Evolutionary conservation across 805 yeast genomes (phyloP).

Genomic region (Ogataea methanolica): DNA sequence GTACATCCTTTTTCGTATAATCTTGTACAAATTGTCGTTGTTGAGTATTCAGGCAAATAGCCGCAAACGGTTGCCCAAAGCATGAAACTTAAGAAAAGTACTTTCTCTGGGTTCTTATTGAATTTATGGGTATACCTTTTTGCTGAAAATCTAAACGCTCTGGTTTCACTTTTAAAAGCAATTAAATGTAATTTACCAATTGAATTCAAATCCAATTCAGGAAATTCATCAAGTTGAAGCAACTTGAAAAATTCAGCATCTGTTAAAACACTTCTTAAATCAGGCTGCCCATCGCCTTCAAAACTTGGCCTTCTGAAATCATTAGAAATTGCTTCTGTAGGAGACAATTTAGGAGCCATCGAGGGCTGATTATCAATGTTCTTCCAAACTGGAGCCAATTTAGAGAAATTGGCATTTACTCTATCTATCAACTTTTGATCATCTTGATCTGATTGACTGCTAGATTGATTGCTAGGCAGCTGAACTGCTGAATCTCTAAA

Average conservation of each 20-base stretch:
- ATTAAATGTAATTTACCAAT: constrained; percentile 15
- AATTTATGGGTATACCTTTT: constrained; percentile 19
- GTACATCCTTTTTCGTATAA: constrained; percentile 16
- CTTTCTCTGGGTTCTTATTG: constrained; percentile 12
- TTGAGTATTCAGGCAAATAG: constrained; percentile 12
- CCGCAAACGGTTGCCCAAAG: constrained; percentile 16
- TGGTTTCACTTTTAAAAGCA: constrained; percentile 9
- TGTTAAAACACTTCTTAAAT: constrained; percentile 1
- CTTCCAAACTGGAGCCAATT: too few species aligned
- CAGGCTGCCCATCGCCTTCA: too few species aligned
- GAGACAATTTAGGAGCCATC: too few species aligned
- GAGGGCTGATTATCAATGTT: too few species aligned
- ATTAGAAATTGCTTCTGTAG: too few species aligned
- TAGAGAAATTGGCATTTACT: too few species aligned
- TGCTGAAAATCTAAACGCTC: constrained; percentile 15
- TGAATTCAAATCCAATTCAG: constrained; percentile 19
- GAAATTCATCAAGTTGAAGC: constrained; percentile 9
- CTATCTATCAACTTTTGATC: too few species aligned
- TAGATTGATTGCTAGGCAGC: too few species aligned
- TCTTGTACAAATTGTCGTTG: constrained; percentile 11
- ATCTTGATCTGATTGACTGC: too few species aligned
- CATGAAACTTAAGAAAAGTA: constrained; percentile 19
- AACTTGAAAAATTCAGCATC: constrained; percentile 5
- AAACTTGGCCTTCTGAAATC: too few species aligned
- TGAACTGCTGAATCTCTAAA: too few species aligned